These are phyloP conservation scores for Arabidopsis hybrid DNA, from an alignment of 441 rosid species.

Conservation along the genomic window DNA sequence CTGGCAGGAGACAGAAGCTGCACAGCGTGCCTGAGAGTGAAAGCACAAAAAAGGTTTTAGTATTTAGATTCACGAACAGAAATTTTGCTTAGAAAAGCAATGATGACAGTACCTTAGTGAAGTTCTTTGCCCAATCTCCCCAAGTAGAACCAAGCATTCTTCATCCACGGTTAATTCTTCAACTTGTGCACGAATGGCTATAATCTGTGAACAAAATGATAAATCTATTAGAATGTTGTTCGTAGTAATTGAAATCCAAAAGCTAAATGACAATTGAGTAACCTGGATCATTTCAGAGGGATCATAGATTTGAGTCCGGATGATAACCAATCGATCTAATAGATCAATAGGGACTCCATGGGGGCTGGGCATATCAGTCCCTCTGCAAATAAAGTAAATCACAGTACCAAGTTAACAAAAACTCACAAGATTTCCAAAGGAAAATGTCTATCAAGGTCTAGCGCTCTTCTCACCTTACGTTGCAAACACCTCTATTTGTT, in stretches of 20 bases:
- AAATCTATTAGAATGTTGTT: slow-evolving; percentile 15
- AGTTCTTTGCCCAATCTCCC: slow-evolving; percentile 83
- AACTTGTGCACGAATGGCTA: slow-evolving; percentile 94
- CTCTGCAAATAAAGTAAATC: slow-evolving; percentile 59
- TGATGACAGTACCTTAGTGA: slow-evolving; percentile 65
- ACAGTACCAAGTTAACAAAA: neutral
- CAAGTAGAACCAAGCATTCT: slow-evolving; percentile 84
- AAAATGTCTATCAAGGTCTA: neutral
- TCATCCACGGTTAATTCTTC: slow-evolving; percentile 86
- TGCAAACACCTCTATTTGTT: slow-evolving; percentile 95
- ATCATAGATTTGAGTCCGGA: slow-evolving; percentile 83
- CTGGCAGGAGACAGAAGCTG: slow-evolving; percentile 94
- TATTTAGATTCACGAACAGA: neutral
- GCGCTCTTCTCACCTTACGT: slow-evolving; percentile 69
- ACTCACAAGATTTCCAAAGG: slow-evolving; percentile 14
- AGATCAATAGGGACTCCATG: slow-evolving; percentile 96
- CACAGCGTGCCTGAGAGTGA: slow-evolving; percentile 80
- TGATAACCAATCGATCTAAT: slow-evolving; percentile 85
- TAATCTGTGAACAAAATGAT: slow-evolving; percentile 62
- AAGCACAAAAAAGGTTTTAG: neutral
- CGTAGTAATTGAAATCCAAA: neutral
- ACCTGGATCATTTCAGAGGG: slow-evolving; percentile 99
- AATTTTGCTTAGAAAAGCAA: neutral
- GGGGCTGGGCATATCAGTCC: slow-evolving; percentile 93
- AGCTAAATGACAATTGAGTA: neutral